Conservation (phyloP, 768 basidiomycete species). For the Tylopilus balloui region DNA sequence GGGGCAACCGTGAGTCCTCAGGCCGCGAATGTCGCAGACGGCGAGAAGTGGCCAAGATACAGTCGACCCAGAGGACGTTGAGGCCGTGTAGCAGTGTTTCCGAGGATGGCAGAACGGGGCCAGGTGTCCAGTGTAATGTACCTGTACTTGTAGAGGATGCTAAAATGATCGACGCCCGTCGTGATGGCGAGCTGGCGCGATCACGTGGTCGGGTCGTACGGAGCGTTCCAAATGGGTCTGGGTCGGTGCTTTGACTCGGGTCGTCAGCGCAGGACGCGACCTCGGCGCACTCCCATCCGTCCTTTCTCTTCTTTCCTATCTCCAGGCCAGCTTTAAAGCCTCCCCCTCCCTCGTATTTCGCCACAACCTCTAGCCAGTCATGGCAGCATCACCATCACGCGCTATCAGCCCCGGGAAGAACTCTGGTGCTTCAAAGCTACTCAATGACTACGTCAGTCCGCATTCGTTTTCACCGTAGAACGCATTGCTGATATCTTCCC, state of each 20-base stretch:
- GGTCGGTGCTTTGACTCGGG: conserved; percentile 20
- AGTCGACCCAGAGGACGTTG: not conserved
- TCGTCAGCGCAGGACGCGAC: conserved; percentile 38
- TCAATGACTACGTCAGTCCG: conserved; percentile 59
- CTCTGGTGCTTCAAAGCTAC: conserved; percentile 45
- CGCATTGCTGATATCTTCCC: conserved; percentile 8
- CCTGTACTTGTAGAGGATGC: no score
- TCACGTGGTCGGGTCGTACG: conserved; percentile 20
- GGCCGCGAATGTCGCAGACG: not conserved
- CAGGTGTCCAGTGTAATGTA: no score
- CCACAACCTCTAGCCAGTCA: conserved; percentile 4
- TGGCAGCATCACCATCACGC: conserved; percentile 22
- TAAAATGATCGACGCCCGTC: no score
- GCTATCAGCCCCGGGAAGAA: conserved; percentile 22
- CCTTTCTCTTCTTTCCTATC: conserved; percentile 12
- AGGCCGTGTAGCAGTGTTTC: not conserved
- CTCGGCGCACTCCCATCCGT: conserved; percentile 14
- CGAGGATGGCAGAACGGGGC: not conserved
- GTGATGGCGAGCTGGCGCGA: not conserved
- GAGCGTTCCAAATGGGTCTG: conserved; percentile 31
- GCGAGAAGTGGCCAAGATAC: not conserved
- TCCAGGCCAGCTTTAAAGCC: conserved; percentile 6
- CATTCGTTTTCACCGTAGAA: not conserved
- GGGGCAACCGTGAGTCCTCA: not conserved
- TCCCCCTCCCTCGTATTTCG: not conserved